phyloP scores from a whole-genome alignment of 164 flowering plant genomes.

The Dillenia turbinata region DNA sequence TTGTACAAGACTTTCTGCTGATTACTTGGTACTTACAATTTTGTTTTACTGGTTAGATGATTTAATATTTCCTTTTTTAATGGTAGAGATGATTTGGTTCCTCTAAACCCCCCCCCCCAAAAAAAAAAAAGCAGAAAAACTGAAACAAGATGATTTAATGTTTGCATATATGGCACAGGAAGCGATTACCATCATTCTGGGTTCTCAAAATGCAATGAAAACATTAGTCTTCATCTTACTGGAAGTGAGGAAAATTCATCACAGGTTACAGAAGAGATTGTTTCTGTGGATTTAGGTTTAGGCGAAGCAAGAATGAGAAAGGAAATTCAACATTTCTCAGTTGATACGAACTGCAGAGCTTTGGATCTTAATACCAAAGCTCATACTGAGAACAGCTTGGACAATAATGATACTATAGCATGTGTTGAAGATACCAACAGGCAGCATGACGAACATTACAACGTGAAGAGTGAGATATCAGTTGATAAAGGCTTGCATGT shows the following conservation, averaged over 20 bases:
- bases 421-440: conserved; percentile 12
- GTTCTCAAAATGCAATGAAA: too few relatives aligned
- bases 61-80: too few relatives aligned
- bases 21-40: too few relatives aligned
- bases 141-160: too few relatives aligned
- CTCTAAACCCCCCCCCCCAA: too few relatives aligned
- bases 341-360: conserved; percentile 9
- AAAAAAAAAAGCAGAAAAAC: too few relatives aligned
- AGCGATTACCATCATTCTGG: too few relatives aligned
- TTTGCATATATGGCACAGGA: too few relatives aligned
- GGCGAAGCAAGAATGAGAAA: conserved; percentile 12
- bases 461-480: conserved; percentile 13
- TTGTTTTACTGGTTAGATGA: too few relatives aligned
- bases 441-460: conserved; percentile 12
- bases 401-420: conserved; percentile 3
- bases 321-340: conserved; percentile 10
- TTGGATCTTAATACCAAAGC: conserved; percentile 34
- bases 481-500: conserved; percentile 42
- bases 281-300: conserved; percentile 12
- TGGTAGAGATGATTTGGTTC: too few relatives aligned
- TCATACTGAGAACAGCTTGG: conserved; percentile 5
- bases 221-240: background rate
- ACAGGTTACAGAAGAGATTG: conserved; percentile 20
- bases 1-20: too few relatives aligned
- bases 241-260: conserved; percentile 29